Percentiles rank a stretch among this genome's conserved stretches.
phyloP scores from a whole-genome alignment of 306 rosid species.

The Casuarina glauca region DNA sequence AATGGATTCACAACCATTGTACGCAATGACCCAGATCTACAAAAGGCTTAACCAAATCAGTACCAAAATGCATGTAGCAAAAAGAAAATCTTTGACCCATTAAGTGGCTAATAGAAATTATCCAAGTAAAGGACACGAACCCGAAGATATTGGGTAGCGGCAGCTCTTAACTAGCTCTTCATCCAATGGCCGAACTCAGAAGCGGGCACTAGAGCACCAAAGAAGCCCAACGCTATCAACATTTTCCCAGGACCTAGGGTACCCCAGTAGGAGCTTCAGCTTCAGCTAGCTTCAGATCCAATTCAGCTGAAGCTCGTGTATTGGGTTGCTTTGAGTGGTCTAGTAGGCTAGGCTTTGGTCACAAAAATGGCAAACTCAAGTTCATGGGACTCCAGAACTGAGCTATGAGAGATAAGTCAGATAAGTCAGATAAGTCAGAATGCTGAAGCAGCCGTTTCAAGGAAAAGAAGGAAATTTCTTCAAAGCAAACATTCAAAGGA shows the following conservation, averaged over 20 bases:
- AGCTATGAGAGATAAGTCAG: too few species aligned
- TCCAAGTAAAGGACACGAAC: neutral
- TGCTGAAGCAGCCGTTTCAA: too few species aligned
- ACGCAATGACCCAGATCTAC: slow-evolving; percentile 55
- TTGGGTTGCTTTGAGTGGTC: too few species aligned
- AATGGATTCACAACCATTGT: slow-evolving; percentile 14
- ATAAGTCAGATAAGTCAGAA: too few species aligned
- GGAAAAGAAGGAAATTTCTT: too few species aligned
- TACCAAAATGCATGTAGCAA: neutral
- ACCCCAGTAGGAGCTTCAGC: too few species aligned
- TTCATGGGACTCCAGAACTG: too few species aligned
- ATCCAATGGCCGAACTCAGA: slow-evolving; percentile 17
- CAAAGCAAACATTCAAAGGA: neutral
- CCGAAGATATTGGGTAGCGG: slow-evolving; percentile 5
- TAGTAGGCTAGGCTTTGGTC: too few species aligned
- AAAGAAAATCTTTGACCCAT: neutral
- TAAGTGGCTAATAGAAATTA: neutral
- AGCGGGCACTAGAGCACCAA: slow-evolving; percentile 34
- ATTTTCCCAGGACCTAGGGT: slow-evolving; percentile 1
- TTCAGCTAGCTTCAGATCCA: too few species aligned
- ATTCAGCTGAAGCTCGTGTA: too few species aligned
- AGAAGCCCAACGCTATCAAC: slow-evolving; percentile 18
- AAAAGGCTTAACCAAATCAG: slow-evolving; percentile 12
- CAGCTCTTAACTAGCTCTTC: neutral
- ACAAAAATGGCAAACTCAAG: too few species aligned